Conservation (phyloP, 73 alveolate genomes). For the Blepharisma stoltei region DNA sequence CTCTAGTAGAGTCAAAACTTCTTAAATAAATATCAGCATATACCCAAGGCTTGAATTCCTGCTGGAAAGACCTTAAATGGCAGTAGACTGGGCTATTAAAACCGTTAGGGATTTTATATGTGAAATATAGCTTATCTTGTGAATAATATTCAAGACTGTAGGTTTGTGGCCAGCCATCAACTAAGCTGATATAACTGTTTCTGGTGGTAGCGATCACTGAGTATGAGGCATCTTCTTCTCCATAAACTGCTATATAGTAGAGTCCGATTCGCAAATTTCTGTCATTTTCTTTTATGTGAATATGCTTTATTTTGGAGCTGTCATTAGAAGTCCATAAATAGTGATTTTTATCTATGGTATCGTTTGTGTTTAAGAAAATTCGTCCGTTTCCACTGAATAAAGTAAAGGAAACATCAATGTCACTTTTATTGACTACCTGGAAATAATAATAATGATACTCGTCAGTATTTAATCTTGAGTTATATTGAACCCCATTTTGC, state of each 20-base stretch:
- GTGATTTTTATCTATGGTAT: background rate
- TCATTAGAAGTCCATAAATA: background rate
- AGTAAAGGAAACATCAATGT: background rate
- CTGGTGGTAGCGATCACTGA: background rate
- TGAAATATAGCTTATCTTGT: background rate
- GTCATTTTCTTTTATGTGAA: conserved; percentile 1
- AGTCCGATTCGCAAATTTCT: background rate
- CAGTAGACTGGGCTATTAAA: background rate
- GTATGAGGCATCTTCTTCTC: background rate
- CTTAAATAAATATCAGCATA: background rate
- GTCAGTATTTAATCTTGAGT: background rate
- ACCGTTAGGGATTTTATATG: background rate
- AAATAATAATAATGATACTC: background rate
- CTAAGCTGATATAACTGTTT: background rate
- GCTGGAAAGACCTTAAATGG: background rate
- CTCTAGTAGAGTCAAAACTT: background rate
- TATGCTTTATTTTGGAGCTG: background rate
- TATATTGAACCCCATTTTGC: conserved; percentile 20
- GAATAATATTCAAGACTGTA: background rate
- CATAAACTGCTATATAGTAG: conserved; percentile 4
- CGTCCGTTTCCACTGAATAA: background rate
- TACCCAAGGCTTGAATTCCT: background rate
- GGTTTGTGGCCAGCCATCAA: conserved; percentile 32
- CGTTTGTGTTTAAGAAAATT: background rate
- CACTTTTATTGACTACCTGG: background rate